These are phyloP conservation scores for Hypoxylon sp. DNA, from an alignment of 2,329 filamentous ascomycete genomes.

Conservation along the genomic window DNA sequence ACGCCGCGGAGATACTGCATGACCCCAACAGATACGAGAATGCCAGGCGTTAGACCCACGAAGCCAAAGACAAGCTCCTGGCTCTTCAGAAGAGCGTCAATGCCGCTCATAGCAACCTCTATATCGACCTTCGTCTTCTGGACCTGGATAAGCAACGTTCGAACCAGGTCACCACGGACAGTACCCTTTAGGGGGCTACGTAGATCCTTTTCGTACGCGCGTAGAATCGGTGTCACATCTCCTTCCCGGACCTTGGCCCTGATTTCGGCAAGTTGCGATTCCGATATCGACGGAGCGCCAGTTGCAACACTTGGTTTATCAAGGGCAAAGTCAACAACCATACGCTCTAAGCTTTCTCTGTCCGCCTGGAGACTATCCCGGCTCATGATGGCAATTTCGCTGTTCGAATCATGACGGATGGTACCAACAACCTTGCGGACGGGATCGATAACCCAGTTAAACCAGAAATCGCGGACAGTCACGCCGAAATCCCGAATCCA, in stretches of 20 bases:
- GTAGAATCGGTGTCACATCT: conserved; percentile 91
- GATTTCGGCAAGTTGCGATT: conserved; percentile 80
- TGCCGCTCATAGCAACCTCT: conserved; percentile 95
- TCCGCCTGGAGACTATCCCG: conserved; percentile 92
- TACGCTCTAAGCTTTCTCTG: conserved; percentile 91
- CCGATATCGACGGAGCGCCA: conserved; percentile 68
- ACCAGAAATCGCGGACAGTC: conserved; percentile 91
- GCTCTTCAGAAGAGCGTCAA: conserved; percentile 93
- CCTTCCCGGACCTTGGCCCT: conserved; percentile 87
- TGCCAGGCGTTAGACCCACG: conserved; percentile 90
- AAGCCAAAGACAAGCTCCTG: conserved; percentile 99
- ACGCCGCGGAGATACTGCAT: conserved; percentile 79
- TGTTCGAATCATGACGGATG: conserved; percentile 91
- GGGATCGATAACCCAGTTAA: conserved; percentile 95
- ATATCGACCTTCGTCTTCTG: conserved; percentile 99
- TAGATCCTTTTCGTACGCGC: conserved; percentile 91
- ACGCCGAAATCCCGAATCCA: conserved; percentile 86
- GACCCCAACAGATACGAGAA: conserved; percentile 86
- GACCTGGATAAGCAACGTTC: conserved; percentile 93
- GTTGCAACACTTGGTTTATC: conserved; percentile 79
- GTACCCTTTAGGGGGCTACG: conserved; percentile 86
- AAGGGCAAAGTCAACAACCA: conserved; percentile 96
- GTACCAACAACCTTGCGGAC: conserved; percentile 87
- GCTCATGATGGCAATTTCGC: conserved; percentile 97
- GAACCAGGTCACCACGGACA: conserved; percentile 86